These are phyloP conservation scores for Nicotiana obtusifolia DNA, from an alignment of 257 asterid genomes.

Conservation along the genomic window DNA sequence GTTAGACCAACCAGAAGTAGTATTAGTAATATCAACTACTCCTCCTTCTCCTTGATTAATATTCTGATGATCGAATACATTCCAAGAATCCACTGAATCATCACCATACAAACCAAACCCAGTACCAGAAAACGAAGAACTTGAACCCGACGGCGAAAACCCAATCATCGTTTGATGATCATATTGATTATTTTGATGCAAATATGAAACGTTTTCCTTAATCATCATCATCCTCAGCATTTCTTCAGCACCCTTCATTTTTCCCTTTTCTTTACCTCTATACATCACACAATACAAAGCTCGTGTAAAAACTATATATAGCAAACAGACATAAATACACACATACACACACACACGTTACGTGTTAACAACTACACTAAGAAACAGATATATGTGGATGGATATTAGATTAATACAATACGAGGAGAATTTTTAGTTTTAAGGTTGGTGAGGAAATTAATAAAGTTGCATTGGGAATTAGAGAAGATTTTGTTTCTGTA, in stretches of 20 bases:
- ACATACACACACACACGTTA: neutral
- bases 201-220: conserved; percentile 5
- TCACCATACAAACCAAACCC: conserved; percentile 13
- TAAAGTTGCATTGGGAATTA: neutral
- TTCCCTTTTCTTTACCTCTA: conserved; percentile 13
- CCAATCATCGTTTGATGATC: conserved; percentile 4
- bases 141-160: conserved; percentile 10
- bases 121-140: conserved; percentile 13
- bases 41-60: neutral
- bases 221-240: conserved; percentile 1
- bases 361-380: neutral
- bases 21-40: neutral
- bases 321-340: neutral
- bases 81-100: conserved; percentile 8
- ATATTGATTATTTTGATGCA: neutral
- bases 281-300: conserved; percentile 9
- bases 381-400: too few relatives aligned
- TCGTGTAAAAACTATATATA: neutral
- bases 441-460: neutral
- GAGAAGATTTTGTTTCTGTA: neutral
- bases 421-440: neutral
- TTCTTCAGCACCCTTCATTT: conserved; percentile 19
- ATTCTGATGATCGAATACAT: conserved; percentile 14
- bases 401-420: neutral
- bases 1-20: conserved; percentile 10